Base-by-base conservation (phyloP, 177 flowering plant species). In the Vitis hybrid region DNA sequence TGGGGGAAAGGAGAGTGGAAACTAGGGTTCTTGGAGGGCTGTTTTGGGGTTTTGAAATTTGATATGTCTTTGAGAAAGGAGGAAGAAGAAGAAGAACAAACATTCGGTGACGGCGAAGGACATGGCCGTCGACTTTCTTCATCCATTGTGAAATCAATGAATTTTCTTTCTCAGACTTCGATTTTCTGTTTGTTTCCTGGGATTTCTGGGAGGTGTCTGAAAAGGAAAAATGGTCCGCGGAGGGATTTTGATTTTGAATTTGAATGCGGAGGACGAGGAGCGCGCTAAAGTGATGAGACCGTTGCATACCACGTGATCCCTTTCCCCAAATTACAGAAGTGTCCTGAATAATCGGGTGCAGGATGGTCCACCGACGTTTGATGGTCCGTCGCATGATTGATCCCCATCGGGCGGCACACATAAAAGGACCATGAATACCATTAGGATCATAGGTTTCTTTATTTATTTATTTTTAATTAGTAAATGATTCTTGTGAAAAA, bases 11-110 rank as follows among this genome's bases (percentile, higher is more conserved):
- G 88, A 16, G 87, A 69, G 10, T 81, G 64, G 67, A 74, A 64
- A 50, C 52, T 73, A 2, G 78, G 70, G 51, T 65, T 52, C 61
- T n/a, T 72, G 13, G 73, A 51, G 52, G 78, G 66, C 13, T 76
- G 83, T 69, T 85, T 86, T 1, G 97, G 98, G 78, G 98, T 92
- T 81, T 85, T 89, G 89, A 86, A 87, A 70, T 95, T 93, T 5
- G 99, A 89, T 48, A 93, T 77, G 81, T 94, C 98, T 69, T 69
- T 79, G 74, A 92, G 78, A 61, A 86, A 57, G 3, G 89, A 72
- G 3, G 85, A 64, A 13, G 84, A 63, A 3, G 78, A 56, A 45
- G 76, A 68, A 48, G 55, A 64, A n/a, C 59, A 63, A 19, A 33
- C 77, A 31, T 70, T 60, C 9, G 87, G 86, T 48, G 80, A 77